Base-by-base conservation (phyloP, 371 early-diverging fungal species). In the Mortierella sp. region DNA sequence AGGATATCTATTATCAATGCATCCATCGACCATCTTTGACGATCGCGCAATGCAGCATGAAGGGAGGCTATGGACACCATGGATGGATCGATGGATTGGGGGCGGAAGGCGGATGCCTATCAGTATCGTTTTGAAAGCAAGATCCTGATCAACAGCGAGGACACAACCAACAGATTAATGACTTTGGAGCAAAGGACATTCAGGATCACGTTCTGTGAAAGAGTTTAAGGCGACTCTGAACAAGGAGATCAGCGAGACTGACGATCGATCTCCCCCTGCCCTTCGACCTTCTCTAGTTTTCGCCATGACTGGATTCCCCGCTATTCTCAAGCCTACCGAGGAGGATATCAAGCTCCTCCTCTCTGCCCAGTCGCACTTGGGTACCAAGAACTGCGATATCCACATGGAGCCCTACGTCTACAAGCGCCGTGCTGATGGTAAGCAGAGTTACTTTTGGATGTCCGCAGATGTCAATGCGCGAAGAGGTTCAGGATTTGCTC, bases 391-490 rank as follows among this genome's bases (percentile, higher is more conserved):
- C 86, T 80, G 85, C 66, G 94, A 93, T 81, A 82, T 86, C 62
- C 84, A 88, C 82, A 98, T 98, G 99, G 81, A 83, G 52, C 89
- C 92, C 54, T 98, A 98, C 88, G 88, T 96, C 67, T 95, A 85
- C 86, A 93, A 95, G 89, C 95, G 96, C 79, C 93, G 98, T 66
- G 83, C 86, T 64, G 98, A 98, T 87, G 96, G 96, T 82, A 81
- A 67, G n/a, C n/a, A n/a, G n/a, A n/a, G n/a, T 7, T 34, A n/a
- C n/a, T n/a, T n/a, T n/a, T n/a, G n/a, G n/a, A n/a, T n/a, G n/a
- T n/a, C n/a, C n/a, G n/a, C n/a, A n/a, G n/a, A n/a, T n/a, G n/a
- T n/a, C n/a, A n/a, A n/a, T n/a, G n/a, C n/a, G n/a, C n/a, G n/a
- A n/a, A n/a, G n/a, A n/a, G n/a, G n/a, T n/a, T n/a, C n/a, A n/a